Base-by-base conservation (phyloP, 768 basidiomycete species). In the Exidia glandulosa region DNA sequence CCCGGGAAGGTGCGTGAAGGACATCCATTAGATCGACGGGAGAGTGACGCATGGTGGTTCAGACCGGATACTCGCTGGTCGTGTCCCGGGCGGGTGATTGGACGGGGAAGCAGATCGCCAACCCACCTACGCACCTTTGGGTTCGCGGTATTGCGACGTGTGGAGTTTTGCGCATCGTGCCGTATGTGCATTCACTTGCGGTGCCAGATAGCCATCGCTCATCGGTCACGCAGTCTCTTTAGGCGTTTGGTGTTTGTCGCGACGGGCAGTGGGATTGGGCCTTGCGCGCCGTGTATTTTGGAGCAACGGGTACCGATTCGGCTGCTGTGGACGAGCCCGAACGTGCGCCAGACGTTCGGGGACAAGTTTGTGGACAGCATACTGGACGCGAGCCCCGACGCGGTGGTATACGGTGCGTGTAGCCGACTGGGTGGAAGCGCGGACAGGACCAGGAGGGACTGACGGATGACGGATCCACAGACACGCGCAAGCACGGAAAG, bases 291-390 rank as follows among this genome's bases (percentile, higher is more conserved):
- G 0, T 76, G 75, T 57, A 78, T 85, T 59, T 66, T 84, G 58
- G 81, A 77, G 59, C 71, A 75, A 63, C 71, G 74, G 29, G 71
- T 81, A 7, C 81, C 82, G 3, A 80, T 80, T 55, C 75, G 77
- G 19, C 74, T 84, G 32, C 74, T 85, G n/a, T 84, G 83, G 83
- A 82, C 82, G 0, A 78, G 81, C 16, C 83, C 82, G 2, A 77
- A 82, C 62, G 81, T 82, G 45, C 76, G 81, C 19, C 72, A 80
- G 69, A 85, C 83, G 14, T 85, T 84, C 65, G 83, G 83, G 30
- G 75, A 84, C 67, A 75, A 81, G 57, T 72, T 85, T 13, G 82
- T 84, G 1, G 81, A 83, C 66, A 66, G 75, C 9, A 78, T 85
- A 59, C 67, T 83, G 27, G 74, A 71, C n/a, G 78, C 78, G 1